These are phyloP conservation scores for Podaxis mareebaensis DNA, from an alignment of 768 basidiomycete species.

Conservation along the genomic window DNA sequence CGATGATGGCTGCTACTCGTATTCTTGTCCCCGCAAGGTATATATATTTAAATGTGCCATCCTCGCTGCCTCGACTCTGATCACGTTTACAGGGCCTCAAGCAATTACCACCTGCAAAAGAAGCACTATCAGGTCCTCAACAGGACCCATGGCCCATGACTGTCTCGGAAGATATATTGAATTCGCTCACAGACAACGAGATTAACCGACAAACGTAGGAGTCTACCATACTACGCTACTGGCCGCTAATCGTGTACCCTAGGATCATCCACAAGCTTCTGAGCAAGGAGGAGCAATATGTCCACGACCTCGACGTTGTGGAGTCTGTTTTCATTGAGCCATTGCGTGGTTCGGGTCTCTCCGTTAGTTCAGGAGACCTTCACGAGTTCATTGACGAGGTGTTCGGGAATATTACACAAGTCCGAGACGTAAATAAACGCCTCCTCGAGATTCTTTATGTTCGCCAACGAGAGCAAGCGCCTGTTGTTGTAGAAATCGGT, in stretches of 20 bases:
- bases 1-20: conserved; percentile 73
- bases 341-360: conserved; percentile 43
- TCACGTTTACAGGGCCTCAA: conserved; percentile 24
- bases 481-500: conserved; percentile 82
- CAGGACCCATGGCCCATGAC: conserved; percentile 50
- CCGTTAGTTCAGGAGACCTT: conserved; percentile 53
- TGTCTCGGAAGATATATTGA: conserved; percentile 41
- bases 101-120: conserved; percentile 25
- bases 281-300: conserved; percentile 86
- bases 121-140: conserved; percentile 44
- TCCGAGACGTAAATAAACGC: conserved; percentile 77
- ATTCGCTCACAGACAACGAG: conserved; percentile 68
- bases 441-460: conserved; percentile 85
- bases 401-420: conserved; percentile 84
- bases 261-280: conserved; percentile 89
- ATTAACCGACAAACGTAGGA: conserved; percentile 77
- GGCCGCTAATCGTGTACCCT: neutral
- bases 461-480: conserved; percentile 82
- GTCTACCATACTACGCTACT: neutral
- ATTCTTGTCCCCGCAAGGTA: conserved; percentile 75
- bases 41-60: conserved; percentile 2
- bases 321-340: conserved; percentile 65
- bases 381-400: conserved; percentile 86
- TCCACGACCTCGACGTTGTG: conserved; percentile 83
- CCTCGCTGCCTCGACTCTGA: neutral